phyloP scores from a whole-genome alignment of 108 stramenopile species.

The Skeletonema costatum region DNA sequence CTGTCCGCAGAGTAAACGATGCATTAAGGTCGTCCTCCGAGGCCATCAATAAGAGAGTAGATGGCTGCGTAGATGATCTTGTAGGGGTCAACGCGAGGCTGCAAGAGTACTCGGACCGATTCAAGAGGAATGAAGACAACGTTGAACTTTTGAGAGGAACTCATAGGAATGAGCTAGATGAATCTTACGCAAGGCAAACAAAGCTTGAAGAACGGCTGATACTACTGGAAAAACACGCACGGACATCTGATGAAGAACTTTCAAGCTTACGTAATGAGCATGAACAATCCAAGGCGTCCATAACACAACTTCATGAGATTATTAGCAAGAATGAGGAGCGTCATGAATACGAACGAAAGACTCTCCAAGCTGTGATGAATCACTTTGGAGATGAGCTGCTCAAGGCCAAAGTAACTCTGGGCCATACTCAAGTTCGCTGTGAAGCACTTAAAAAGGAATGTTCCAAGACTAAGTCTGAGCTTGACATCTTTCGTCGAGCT shows the following conservation, averaged over 20 bases:
- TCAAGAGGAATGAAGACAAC: conserved; percentile 8
- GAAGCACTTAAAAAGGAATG: conserved; percentile 36
- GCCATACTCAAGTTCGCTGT: conserved; percentile 43
- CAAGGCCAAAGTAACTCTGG: conserved; percentile 35
- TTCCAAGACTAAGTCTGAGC: conserved; percentile 25
- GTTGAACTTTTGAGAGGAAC: conserved; percentile 25
- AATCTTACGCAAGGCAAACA: conserved; percentile 13
- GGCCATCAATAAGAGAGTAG: conserved; percentile 18
- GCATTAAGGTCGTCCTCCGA: conserved; percentile 10
- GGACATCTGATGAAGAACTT: conserved; percentile 9
- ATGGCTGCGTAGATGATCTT: conserved; percentile 20
- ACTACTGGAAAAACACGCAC: conserved; percentile 10
- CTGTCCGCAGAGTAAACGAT: conserved; percentile 16
- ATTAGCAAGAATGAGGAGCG: conserved; percentile 28
- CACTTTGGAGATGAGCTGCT: conserved; percentile 45
- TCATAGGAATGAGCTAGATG: conserved; percentile 20
- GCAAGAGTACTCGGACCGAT: conserved; percentile 23
- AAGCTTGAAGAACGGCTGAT: conserved; percentile 27
- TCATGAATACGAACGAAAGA: conserved; percentile 20
- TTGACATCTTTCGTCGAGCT: conserved; percentile 26
- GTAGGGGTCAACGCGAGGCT: conserved; percentile 13
- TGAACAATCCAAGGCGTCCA: conserved; percentile 24
- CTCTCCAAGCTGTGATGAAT: conserved; percentile 20
- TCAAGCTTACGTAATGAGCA: conserved; percentile 21
- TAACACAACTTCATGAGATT: conserved; percentile 12